These are phyloP conservation scores for Solanum chilense DNA, from an alignment of 257 asterid species.

Conservation along the genomic window DNA sequence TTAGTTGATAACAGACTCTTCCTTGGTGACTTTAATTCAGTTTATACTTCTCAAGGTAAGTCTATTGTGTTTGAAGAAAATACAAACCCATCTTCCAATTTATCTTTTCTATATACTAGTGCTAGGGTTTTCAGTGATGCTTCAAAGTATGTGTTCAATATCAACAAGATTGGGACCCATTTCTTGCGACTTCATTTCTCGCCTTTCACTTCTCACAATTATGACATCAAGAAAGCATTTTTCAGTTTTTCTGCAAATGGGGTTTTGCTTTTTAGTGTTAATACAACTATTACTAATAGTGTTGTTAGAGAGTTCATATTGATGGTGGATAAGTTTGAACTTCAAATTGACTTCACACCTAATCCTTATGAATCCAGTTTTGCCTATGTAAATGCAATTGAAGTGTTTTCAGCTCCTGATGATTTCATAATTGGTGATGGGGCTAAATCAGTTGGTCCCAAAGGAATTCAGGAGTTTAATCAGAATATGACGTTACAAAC, in stretches of 20 bases:
- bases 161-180: conserved; percentile 55
- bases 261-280: conserved; percentile 19
- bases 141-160: conserved; percentile 26
- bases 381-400: conserved; percentile 66
- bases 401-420: conserved; percentile 56
- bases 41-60: conserved; percentile 37
- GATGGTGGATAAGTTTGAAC: conserved; percentile 33
- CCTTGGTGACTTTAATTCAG: conserved; percentile 39
- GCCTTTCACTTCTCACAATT: conserved; percentile 34
- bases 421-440: conserved; percentile 57
- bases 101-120: conserved; percentile 28
- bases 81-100: conserved; percentile 24
- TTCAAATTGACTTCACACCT: conserved; percentile 49
- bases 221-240: conserved; percentile 26
- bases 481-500: conserved; percentile 49
- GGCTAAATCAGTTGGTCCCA: conserved; percentile 27
- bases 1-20: conserved; percentile 44
- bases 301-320: conserved; percentile 50
- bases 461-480: conserved; percentile 41
- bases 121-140: conserved; percentile 52
- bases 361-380: conserved; percentile 16
- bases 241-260: conserved; percentile 55
- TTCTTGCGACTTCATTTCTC: conserved; percentile 65
- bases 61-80: conserved; percentile 24
- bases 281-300: conserved; percentile 16